Conservation (phyloP, 176 grass and related monocot species). For the Alloteropsis semialata region DNA sequence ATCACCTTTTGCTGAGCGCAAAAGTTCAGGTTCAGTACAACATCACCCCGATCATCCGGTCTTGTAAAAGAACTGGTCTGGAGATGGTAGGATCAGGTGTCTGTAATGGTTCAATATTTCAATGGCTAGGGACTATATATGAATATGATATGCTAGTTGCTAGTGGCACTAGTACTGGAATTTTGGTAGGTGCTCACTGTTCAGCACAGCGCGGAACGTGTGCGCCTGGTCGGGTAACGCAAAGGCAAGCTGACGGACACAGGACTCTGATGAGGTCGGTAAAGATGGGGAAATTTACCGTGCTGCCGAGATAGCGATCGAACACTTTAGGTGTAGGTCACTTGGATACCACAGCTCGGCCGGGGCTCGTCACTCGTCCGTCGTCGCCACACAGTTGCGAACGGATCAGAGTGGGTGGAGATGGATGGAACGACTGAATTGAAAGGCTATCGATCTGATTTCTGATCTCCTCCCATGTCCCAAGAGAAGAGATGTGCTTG, state of each 20-base stretch:
- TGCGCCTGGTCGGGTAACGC: background rate
- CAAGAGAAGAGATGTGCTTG: background rate
- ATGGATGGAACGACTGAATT: background rate
- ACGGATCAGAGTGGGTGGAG: background rate
- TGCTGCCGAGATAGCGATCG: background rate
- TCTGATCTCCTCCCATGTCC: background rate
- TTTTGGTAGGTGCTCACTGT: slow-evolving; percentile 13
- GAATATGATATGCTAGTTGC: no score
- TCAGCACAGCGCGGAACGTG: background rate
- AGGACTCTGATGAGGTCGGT: background rate
- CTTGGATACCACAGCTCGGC: background rate
- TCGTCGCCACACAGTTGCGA: background rate
- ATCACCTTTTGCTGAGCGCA: no score
- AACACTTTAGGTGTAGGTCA: background rate
- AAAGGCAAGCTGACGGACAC: background rate
- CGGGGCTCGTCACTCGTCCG: no score
- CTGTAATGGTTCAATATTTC: background rate
- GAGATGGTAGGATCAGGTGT: background rate
- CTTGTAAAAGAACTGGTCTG: background rate
- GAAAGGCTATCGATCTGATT: no score
- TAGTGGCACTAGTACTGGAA: no score
- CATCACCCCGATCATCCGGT: background rate
- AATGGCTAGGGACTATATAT: background rate
- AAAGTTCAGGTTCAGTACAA: background rate
- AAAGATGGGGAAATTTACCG: background rate